Evolutionary conservation across 352 stramenopile genomes (phyloP).

Genomic region (Globisporangium cylindrosporum): DNA sequence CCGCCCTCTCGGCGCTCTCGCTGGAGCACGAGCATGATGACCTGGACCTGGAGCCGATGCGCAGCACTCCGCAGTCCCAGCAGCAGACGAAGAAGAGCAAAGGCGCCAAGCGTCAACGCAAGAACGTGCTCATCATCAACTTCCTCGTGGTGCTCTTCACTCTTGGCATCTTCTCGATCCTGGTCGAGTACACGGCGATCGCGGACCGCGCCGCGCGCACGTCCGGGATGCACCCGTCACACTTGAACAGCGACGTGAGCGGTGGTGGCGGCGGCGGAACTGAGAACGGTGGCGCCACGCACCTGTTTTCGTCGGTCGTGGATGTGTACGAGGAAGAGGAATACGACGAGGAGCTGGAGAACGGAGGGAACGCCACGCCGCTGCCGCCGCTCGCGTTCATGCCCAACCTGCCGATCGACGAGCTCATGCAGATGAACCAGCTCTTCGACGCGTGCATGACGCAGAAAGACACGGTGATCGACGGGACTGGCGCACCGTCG

Average conservation of each 20-base stretch:
- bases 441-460: conserved; percentile 9
- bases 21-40: background rate
- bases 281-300: conserved; percentile 7
- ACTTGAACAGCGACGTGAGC: background rate
- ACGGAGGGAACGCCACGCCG: background rate
- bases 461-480: conserved; percentile 3
- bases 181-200: conserved; percentile 13
- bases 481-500: background rate
- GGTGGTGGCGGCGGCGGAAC: background rate
- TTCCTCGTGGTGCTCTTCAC: conserved; percentile 11
- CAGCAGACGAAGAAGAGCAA: background rate
- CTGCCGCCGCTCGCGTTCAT: conserved; percentile 4
- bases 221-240: background rate
- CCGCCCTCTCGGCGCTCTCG: conserved; percentile 3
- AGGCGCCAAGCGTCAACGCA: conserved; percentile 4
- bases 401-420: conserved; percentile 1
- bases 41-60: background rate
- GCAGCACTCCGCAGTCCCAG: background rate
- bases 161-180: conserved; percentile 13
- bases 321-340: conserved; percentile 10
- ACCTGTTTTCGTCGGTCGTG: conserved; percentile 5
- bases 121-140: conserved; percentile 15
- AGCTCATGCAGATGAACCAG: conserved; percentile 9
- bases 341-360: conserved; percentile 1
- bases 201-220: conserved; percentile 6